These are phyloP conservation scores for Aspergillus quadricinctus DNA, from an alignment of 2,329 filamentous ascomycete genomes.

Conservation along the genomic window DNA sequence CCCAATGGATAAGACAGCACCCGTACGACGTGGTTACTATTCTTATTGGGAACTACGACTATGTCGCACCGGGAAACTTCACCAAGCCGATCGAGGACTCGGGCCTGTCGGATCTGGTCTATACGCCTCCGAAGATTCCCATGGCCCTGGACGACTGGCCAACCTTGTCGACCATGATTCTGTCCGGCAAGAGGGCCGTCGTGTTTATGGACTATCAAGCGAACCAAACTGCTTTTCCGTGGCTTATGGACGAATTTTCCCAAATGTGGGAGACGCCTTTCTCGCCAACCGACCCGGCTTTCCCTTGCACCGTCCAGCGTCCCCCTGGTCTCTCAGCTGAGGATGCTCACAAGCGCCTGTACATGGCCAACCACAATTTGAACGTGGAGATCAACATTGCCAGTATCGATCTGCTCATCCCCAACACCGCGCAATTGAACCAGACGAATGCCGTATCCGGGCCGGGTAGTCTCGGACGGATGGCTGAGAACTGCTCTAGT, in stretches of 20 bases:
- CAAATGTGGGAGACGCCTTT: constrained; percentile 92
- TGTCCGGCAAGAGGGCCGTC: constrained; percentile 65
- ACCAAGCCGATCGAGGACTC: constrained; percentile 64
- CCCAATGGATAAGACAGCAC: constrained; percentile 67
- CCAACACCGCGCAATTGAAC: constrained; percentile 65
- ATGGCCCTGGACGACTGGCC: constrained; percentile 78
- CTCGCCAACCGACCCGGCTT: constrained; percentile 62
- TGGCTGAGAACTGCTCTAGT: constrained; percentile 59
- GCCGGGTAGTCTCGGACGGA: constrained; percentile 61
- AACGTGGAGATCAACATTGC: constrained; percentile 71
- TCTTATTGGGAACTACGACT: constrained; percentile 78
- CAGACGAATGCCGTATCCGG: constrained; percentile 66
- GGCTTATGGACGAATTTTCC: constrained; percentile 80
- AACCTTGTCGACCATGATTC: constrained; percentile 71
- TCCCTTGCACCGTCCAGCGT: constrained; percentile 75
- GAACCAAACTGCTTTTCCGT: constrained; percentile 72
- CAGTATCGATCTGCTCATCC: constrained; percentile 62
- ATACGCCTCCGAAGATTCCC: constrained; percentile 65
- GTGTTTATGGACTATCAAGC: constrained; percentile 83
- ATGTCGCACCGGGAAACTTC: constrained; percentile 62
- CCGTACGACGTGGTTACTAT: constrained; percentile 87
- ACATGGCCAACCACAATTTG: constrained; percentile 86
- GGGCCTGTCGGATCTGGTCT: constrained; percentile 69
- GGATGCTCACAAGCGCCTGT: constrained; percentile 61
- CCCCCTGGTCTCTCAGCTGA: constrained; percentile 60